phyloP scores from a whole-genome alignment of 306 rosid genomes.

The Ammopiptanthus mongolicus region DNA sequence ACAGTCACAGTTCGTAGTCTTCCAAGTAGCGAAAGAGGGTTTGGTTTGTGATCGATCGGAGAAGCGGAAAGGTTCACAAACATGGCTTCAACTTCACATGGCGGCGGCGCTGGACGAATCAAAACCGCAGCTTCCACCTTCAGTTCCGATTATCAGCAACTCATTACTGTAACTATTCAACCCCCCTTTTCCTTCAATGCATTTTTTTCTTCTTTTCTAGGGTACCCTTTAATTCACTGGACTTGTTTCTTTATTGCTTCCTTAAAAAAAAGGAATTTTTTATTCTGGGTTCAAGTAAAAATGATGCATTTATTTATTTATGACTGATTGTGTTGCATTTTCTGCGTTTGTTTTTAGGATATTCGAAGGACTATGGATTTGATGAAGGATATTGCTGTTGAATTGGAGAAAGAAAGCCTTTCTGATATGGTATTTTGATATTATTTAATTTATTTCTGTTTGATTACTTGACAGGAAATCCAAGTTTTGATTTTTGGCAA shows the following conservation, averaged over 20 bases:
- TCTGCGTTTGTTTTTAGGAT: slow-evolving; percentile 44
- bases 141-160: slow-evolving; percentile 54
- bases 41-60: neutral
- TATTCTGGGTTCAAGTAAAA: slow-evolving; percentile 17
- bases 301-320: neutral
- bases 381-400: slow-evolving; percentile 76
- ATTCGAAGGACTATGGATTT: slow-evolving; percentile 41
- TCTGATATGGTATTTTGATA: slow-evolving; percentile 43
- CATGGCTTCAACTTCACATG: slow-evolving; percentile 63
- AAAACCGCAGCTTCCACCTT: slow-evolving; percentile 42
- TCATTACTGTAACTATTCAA: slow-evolving; percentile 45
- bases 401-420: slow-evolving; percentile 61
- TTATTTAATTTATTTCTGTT: neutral
- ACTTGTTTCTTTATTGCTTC: neutral
- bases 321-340: neutral
- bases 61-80: neutral
- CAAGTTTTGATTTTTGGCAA: neutral
- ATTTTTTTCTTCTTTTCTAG: neutral
- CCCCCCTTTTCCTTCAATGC: neutral
- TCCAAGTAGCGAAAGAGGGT: neutral
- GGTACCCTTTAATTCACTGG: neutral
- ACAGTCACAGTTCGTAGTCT: too few species aligned
- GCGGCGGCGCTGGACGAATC: slow-evolving; percentile 36
- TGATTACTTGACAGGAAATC: neutral
- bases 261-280: neutral